Percentiles rank a stretch among this genome's conserved stretches.
Conservation (phyloP, 2,329 filamentous ascomycete species). For the Gremmenia infestans region DNA sequence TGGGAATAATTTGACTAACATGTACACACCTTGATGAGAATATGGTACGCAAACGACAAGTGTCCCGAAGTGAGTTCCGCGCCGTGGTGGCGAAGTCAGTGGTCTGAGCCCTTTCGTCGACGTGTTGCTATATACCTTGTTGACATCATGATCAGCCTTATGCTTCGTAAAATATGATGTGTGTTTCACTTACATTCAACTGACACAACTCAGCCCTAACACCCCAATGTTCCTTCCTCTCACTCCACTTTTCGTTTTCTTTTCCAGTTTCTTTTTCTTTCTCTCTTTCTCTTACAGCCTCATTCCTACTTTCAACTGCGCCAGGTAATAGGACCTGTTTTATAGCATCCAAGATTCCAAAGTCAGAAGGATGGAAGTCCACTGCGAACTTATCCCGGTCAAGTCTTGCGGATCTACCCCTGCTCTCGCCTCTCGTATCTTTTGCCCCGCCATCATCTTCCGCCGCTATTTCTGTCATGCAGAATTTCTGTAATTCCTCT, state of each 20-base stretch:
- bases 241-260: constrained; percentile 24
- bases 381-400: constrained; percentile 42
- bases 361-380: constrained; percentile 46
- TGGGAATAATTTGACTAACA: neutral
- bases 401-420: constrained; percentile 49
- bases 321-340: constrained; percentile 37
- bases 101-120: constrained; percentile 47
- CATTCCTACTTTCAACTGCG: neutral
- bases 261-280: constrained; percentile 4
- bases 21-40: constrained; percentile 19
- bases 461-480: constrained; percentile 37
- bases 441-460: constrained; percentile 6
- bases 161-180: constrained; percentile 26
- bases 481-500: constrained; percentile 30
- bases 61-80: constrained; percentile 44
- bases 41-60: constrained; percentile 46
- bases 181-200: constrained; percentile 41
- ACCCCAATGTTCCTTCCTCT: constrained; percentile 20
- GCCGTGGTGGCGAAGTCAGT: constrained; percentile 49
- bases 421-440: constrained; percentile 24
- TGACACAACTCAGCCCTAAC: constrained; percentile 52
- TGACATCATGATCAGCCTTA: neutral
- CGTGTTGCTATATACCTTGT: constrained; percentile 46
- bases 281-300: neutral
- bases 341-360: constrained; percentile 48